These are phyloP conservation scores for Aurantiochytrium sp. DNA, from an alignment of 108 stramenopile genomes.

Conservation along the genomic window DNA sequence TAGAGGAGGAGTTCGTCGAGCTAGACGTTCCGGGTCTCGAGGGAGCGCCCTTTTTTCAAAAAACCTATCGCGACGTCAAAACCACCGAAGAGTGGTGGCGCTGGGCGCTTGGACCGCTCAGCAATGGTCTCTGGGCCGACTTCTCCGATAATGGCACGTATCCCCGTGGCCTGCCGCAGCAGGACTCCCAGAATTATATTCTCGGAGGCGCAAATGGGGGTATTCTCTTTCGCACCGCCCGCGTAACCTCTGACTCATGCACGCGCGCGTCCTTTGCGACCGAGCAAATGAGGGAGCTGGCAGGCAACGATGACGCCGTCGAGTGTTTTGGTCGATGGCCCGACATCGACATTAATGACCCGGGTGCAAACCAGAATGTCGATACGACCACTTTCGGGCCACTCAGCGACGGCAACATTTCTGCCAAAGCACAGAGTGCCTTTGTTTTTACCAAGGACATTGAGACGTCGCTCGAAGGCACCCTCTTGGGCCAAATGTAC, in stretches of 20 bases:
- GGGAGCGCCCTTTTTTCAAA: neutral
- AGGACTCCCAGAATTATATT: neutral
- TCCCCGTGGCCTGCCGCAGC: neutral
- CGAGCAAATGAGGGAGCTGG: neutral
- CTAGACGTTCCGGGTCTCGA: neutral
- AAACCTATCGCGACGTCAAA: neutral
- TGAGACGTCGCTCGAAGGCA: neutral
- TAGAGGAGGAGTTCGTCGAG: neutral
- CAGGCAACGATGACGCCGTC: too few species aligned
- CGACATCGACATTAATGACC: neutral
- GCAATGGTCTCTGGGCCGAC: neutral
- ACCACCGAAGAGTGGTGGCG: constrained; percentile 7
- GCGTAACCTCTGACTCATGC: neutral
- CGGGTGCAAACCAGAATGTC: too few species aligned
- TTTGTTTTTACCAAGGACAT: neutral
- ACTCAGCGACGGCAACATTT: neutral
- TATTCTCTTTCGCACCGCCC: neutral
- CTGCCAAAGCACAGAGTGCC: neutral
- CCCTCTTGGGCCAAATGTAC: neutral
- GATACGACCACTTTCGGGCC: neutral
- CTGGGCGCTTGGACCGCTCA: neutral
- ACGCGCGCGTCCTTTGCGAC: neutral
- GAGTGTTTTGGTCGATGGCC: neutral
- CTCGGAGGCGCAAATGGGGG: neutral
- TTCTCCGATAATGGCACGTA: neutral